phyloP scores from a whole-genome alignment of 805 yeast genomes.

The Wickerhamiella galacta region DNA sequence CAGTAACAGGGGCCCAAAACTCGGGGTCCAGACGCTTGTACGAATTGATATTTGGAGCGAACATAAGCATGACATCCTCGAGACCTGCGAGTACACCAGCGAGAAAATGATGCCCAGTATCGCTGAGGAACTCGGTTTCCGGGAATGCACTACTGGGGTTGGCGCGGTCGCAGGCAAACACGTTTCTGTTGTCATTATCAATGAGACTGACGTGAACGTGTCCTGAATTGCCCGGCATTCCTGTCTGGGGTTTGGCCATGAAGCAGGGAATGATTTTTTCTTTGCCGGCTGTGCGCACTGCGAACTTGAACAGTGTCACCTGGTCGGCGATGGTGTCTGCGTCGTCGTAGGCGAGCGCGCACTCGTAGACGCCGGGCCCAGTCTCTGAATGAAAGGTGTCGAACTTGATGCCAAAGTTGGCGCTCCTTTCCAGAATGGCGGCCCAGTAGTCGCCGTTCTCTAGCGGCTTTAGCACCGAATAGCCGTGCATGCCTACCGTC shows the following conservation, averaged over 20 bases:
- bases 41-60: constrained; percentile 23
- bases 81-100: constrained; percentile 23
- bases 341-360: constrained; percentile 19
- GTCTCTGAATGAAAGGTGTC: constrained; percentile 25
- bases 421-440: constrained; percentile 14
- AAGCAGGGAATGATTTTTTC: constrained; percentile 20
- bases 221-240: constrained; percentile 24
- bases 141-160: constrained; percentile 17
- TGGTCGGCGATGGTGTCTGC: constrained; percentile 20
- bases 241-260: constrained; percentile 24
- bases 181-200: constrained; percentile 11
- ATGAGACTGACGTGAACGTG: constrained; percentile 21
- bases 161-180: constrained; percentile 16
- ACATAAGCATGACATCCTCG: constrained; percentile 21
- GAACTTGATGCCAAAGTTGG: constrained; percentile 14
- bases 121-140: constrained; percentile 16
- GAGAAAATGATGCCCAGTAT: constrained; percentile 18
- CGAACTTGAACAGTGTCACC: constrained; percentile 19
- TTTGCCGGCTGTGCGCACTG: constrained; percentile 18
- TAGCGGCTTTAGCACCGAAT: constrained; percentile 21
- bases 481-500: constrained; percentile 24
- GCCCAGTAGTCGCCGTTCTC: constrained; percentile 18
- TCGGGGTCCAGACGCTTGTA: constrained; percentile 22
- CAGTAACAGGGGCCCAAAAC: constrained; percentile 25
- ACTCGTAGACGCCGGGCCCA: constrained; percentile 24